These are phyloP conservation scores for Hypericum perforatum DNA, from an alignment of 345 rosid species.

Conservation along the genomic window DNA sequence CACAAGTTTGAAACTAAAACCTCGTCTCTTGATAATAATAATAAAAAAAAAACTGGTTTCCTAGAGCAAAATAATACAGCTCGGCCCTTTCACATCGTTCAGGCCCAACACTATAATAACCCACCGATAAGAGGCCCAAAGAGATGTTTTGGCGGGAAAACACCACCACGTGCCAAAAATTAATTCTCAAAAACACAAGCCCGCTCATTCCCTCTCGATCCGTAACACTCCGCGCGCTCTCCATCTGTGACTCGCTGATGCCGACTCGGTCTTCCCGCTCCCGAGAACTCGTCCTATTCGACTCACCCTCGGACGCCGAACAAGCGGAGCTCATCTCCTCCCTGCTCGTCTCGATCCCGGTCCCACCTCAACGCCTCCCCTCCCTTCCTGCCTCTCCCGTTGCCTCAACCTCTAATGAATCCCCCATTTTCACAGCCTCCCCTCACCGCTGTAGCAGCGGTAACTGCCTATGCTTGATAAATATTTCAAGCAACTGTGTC, in stretches of 20 bases:
- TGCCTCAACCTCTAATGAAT: constrained; percentile 12
- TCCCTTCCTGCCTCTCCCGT: constrained; percentile 41
- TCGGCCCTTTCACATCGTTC: no score
- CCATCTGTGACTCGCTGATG: constrained; percentile 6
- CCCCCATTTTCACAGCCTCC: constrained; percentile 27
- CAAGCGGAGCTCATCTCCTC: constrained; percentile 54
- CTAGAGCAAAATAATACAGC: no score
- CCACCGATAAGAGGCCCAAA: no score
- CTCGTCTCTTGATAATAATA: no score
- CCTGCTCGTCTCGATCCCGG: constrained; percentile 36
- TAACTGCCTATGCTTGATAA: constrained; percentile 12
- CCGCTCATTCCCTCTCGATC: neutral
- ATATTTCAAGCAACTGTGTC: constrained; percentile 11
- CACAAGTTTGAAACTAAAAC: no score
- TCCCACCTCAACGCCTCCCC: constrained; percentile 32
- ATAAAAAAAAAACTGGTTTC: no score
- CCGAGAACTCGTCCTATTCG: neutral
- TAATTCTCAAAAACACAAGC: neutral
- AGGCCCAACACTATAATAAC: no score
- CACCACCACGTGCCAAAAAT: neutral
- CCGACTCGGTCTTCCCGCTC: constrained; percentile 7
- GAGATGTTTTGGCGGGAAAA: no score
- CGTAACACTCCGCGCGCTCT: neutral
- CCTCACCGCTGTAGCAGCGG: constrained; percentile 3
- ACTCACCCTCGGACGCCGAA: constrained; percentile 9